Base-by-base conservation (phyloP, 345 rosid species). In the Melaleuca alternifolia region DNA sequence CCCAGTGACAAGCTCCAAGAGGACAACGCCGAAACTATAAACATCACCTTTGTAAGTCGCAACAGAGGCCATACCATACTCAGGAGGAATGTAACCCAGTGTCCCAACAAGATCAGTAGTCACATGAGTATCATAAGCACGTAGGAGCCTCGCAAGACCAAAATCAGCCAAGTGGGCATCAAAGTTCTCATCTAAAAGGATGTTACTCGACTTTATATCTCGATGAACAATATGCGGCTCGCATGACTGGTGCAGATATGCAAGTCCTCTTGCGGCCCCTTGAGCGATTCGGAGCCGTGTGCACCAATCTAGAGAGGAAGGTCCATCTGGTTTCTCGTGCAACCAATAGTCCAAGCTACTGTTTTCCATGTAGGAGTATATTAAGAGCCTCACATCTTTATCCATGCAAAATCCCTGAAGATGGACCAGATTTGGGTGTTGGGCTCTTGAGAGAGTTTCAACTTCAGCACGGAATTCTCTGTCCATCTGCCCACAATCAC, bases 311-410 rank as follows among this genome's bases (percentile, higher is more conserved):
- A 96, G 85, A 0, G 75, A 81, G 53, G 94, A 88, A 41, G 96
- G 94, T 54, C 99, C 99, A 51, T 96, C 98, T 9, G 86, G 83
- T 46, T 93, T 93, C 87, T 96, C 98, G 85, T 96, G 99, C 81
- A 96, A 87, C 99, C 99, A 96, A 82, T 94, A 96, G 88, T 96
- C 99, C 90, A 96, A 92, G 92, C 99, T 96, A 84, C 98, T 91
- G 83, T 96, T 96, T 88, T 93, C 98, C 98, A 96, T 96, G 90
- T 89, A 96, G 7, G 99, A 96, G 84, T 96, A 96, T 88, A 96
- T 96, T 52, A 96, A 91, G 87, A 96, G 93, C 89, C 95, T 86
- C 84, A 89, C 95, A 24, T 86, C 91, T 81, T 76, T 89, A 84
- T 93, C 90, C 88, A 90, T 90, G 91, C 99, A 94, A 88, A 93